Evolutionary conservation across 139 green algal genomes (phyloP), one percentile per base, ranked within the genome.

Genomic region (Tetraselmis chui): DNA sequence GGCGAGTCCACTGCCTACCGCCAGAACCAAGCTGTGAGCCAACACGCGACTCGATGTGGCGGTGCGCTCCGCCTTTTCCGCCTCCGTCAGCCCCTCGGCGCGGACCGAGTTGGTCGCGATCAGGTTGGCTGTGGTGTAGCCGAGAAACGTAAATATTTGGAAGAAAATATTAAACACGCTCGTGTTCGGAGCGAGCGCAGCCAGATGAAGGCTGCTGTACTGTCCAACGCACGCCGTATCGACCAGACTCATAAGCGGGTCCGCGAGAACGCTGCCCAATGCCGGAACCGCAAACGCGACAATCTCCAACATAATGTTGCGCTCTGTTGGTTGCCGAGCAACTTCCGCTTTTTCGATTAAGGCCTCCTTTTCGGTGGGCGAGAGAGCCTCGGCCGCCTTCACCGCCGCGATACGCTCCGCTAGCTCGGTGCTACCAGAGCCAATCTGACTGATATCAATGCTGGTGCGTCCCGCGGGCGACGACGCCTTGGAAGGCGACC

Each of bases 91-190:
- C 0, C 80, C 81, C 31, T 58, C 24, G 1, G 77, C 76, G 2
- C n/a, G 76, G 0, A 76, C 59, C 0, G 80, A 88, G 78, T 91
- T 89, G 78, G 29, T 85, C 27, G 90, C 91, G 2, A 94, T 32
- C 22, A 90, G 76, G 79, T 88, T 91, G 45, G 86, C 88, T n/a
- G 89, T 94, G 23, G 87, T 83, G 24, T 91, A 77, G 0, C 91
- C 91, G 18, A 94, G 29, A 59, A 94, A 94, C 0, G 87, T 76
- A 77, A 93, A 91, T 22, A 93, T 81, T 83, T 92, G 89, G 84
- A 94, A 94, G 11, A 91, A 78, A n/a, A 89, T 83, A 80, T 92
- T 95, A 81, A 95, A 95, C 59, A 95, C 82, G 27, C 92, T 88
- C 0, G 92, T 92, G 83, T 92, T 94, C 30, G 92, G 92, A 2